A percentile compares a stretch with the other conserved stretches of the same genome.
phyloP scores from a whole-genome alignment of 2,329 filamentous ascomycete species.

The Curvularia eragrostidis region DNA sequence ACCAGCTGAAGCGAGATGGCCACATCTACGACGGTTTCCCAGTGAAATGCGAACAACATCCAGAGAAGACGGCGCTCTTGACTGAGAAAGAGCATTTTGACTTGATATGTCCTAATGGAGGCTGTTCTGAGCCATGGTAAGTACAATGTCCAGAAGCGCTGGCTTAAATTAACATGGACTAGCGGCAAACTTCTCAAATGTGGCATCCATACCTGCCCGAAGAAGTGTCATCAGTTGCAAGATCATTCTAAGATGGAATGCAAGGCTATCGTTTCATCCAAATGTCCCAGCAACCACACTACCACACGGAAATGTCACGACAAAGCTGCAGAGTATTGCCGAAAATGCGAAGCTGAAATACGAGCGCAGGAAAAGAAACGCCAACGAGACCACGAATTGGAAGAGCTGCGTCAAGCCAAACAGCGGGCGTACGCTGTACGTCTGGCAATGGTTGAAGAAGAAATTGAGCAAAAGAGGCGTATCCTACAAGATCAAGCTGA shows the following conservation, averaged over 20 bases:
- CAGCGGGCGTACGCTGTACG: conserved; percentile 56
- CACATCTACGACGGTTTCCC: conserved; percentile 53
- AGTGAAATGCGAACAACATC: conserved; percentile 46
- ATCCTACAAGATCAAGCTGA: conserved; percentile 54
- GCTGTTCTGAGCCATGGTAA: conserved; percentile 70
- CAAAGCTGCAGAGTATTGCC: conserved; percentile 52
- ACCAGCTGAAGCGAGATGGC: conserved; percentile 59
- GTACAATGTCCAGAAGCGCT: conserved; percentile 18
- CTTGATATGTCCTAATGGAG: conserved; percentile 69
- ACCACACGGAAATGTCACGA: conserved; percentile 57
- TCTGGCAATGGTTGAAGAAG: conserved; percentile 61
- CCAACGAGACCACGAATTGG: conserved; percentile 59
- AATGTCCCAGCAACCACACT: conserved; percentile 62
- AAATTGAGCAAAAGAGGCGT: conserved; percentile 59
- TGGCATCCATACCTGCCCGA: conserved; percentile 64
- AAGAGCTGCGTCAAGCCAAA: conserved; percentile 55
- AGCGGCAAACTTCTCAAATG: conserved; percentile 63
- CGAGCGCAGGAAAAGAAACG: conserved; percentile 53
- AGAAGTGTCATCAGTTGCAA: conserved; percentile 66
- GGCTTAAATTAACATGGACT: conserved; percentile 18
- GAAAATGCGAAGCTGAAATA: conserved; percentile 61
- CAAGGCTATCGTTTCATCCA: conserved; percentile 50
- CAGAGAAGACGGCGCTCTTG: conserved; percentile 55
- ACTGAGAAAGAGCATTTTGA: conserved; percentile 65
- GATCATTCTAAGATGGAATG: conserved; percentile 66